Conservation (phyloP, 306 rosid species). For the Myrica gale region DNA sequence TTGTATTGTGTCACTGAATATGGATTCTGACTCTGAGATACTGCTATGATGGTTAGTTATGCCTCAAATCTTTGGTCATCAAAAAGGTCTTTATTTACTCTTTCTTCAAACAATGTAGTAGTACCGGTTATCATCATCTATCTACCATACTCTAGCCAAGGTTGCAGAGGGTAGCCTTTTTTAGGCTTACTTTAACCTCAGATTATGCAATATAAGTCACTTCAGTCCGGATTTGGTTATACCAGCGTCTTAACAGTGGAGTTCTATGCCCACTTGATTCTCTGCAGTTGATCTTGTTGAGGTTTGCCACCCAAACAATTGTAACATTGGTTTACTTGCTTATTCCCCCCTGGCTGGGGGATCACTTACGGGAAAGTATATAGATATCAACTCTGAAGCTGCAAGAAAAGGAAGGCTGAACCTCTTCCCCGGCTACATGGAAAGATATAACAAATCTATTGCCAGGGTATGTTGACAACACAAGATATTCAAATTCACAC, state of each 20-base stretch:
- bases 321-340: constrained; percentile 72
- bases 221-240: not conserved
- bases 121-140: not conserved
- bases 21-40: not conserved
- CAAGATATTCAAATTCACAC: not conserved
- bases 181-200: not conserved
- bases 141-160: not conserved
- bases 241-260: constrained; percentile 1
- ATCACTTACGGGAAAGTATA: constrained; percentile 73
- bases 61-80: not conserved
- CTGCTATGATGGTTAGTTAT: not conserved
- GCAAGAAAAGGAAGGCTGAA: constrained; percentile 66
- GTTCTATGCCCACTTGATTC: constrained; percentile 21
- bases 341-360: constrained; percentile 87
- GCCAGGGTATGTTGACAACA: constrained; percentile 55
- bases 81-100: no score
- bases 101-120: no score
- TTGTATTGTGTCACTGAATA: no score
- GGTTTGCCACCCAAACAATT: constrained; percentile 84
- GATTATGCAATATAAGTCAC: not conserved
- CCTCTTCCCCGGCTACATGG: constrained; percentile 87
- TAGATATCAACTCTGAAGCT: constrained; percentile 61
- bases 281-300: constrained; percentile 82
- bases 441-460: constrained; percentile 69
- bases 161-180: not conserved